phyloP scores from a whole-genome alignment of 2,329 filamentous ascomycete genomes.

The Lasiodiplodia theobromae region DNA sequence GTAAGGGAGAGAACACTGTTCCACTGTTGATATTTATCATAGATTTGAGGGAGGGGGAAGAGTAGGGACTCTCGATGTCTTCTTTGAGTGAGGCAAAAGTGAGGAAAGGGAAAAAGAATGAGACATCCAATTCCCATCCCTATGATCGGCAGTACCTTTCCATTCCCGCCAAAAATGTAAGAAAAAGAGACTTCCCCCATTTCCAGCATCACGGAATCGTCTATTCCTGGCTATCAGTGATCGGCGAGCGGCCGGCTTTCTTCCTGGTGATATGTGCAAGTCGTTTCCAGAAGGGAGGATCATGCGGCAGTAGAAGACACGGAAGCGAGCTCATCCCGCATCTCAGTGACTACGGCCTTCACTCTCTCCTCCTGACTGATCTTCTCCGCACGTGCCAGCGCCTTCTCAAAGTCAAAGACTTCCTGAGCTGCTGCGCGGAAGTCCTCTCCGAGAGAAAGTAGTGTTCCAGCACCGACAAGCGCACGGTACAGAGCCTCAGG shows the following conservation, averaged over 20 bases:
- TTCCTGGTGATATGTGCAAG: background rate
- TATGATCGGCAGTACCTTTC: background rate
- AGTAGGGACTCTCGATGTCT: background rate
- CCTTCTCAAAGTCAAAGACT: conserved; percentile 59
- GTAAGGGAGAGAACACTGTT: background rate
- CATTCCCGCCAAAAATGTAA: background rate
- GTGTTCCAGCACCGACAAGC: conserved; percentile 82
- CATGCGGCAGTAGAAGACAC: background rate
- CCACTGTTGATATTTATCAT: background rate
- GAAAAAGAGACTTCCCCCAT: background rate
- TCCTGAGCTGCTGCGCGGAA: conserved; percentile 65
- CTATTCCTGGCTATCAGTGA: background rate
- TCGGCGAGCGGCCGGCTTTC: background rate
- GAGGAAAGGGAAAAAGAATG: background rate
- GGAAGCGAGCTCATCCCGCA: conserved; percentile 55
- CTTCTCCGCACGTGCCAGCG: conserved; percentile 56
- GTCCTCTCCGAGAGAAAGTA: conserved; percentile 68
- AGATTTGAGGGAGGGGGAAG: background rate
- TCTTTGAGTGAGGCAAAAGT: background rate
- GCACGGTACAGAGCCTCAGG: conserved; percentile 83
- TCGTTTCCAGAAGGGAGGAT: background rate
- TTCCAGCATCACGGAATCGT: background rate
- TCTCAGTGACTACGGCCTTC: conserved; percentile 66
- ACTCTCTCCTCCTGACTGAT: conserved; percentile 67
- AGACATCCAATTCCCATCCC: background rate